Evolutionary conservation across 306 rosid species (phyloP).

Genomic region (Glycine tomentella): DNA sequence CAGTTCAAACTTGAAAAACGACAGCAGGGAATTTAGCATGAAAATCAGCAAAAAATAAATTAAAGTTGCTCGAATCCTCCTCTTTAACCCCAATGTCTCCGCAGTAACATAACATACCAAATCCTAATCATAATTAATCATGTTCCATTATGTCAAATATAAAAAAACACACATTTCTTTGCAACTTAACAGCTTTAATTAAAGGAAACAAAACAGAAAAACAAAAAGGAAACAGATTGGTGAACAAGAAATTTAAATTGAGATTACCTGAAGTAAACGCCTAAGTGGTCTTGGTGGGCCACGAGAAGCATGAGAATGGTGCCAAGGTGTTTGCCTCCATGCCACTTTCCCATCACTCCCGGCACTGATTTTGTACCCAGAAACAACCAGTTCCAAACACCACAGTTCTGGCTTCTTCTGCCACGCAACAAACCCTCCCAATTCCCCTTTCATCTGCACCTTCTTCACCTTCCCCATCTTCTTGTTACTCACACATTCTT

Average conservation of each 20-base stretch:
- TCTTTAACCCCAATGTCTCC: neutral
- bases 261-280: slow-evolving; percentile 82
- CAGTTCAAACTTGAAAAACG: neutral
- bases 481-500: slow-evolving; percentile 46
- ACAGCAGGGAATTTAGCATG: neutral
- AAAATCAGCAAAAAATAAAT: neutral
- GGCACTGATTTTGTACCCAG: slow-evolving; percentile 88
- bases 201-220: no score
- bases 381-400: slow-evolving; percentile 88
- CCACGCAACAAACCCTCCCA: slow-evolving; percentile 98
- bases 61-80: neutral
- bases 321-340: slow-evolving; percentile 99
- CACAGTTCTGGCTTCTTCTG: slow-evolving; percentile 86
- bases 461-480: slow-evolving; percentile 56
- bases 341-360: slow-evolving; percentile 93
- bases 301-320: slow-evolving; percentile 95
- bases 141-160: neutral
- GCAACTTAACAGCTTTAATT: neutral
- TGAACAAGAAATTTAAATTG: neutral
- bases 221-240: neutral
- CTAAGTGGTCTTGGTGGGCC: slow-evolving; percentile 96
- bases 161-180: neutral
- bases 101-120: neutral
- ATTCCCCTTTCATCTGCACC: slow-evolving; percentile 57
- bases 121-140: neutral